Conservation (phyloP, 352 stramenopile genomes). For the Blastocystis sp. region DNA sequence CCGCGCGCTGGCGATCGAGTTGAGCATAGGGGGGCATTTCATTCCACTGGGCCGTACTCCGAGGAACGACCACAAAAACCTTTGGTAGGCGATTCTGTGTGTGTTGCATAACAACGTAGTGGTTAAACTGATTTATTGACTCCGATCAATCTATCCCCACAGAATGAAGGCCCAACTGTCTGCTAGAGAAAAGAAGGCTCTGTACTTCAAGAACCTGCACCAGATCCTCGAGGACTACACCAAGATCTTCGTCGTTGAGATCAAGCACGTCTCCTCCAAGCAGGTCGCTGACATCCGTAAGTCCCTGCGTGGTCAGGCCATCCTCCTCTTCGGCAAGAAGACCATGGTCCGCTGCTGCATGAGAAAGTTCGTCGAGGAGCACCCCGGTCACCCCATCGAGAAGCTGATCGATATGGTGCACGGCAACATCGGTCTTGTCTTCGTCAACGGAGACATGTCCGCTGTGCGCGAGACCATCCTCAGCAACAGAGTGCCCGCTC, state of each 20-base stretch:
- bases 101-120: not conserved
- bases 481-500: conserved; percentile 87
- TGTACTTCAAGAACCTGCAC: conserved; percentile 95
- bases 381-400: conserved; percentile 89
- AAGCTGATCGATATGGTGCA: conserved; percentile 82
- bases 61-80: not conserved
- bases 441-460: conserved; percentile 94
- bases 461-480: conserved; percentile 77
- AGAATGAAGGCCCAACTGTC: conserved; percentile 70
- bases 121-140: conserved; percentile 61
- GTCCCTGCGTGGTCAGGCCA: conserved; percentile 86
- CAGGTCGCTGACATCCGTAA: conserved; percentile 97
- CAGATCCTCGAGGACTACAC: conserved; percentile 89
- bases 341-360: conserved; percentile 99
- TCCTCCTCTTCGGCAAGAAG: conserved; percentile 99
- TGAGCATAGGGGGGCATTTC: not conserved
- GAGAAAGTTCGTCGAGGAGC: conserved; percentile 90
- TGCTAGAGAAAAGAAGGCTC: conserved; percentile 89
- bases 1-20: not conserved
- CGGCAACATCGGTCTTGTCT: conserved; percentile 98
- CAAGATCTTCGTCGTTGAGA: conserved; percentile 94
- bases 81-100: conserved; percentile 23
- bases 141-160: conserved; percentile 53
- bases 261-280: conserved; percentile 98
- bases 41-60: not conserved